Evolutionary conservation across 495 filamentous ascomycete species (phyloP), one percentile per base, ranked within the genome.

Genomic region (Penicillium macrosclerotiorum): DNA sequence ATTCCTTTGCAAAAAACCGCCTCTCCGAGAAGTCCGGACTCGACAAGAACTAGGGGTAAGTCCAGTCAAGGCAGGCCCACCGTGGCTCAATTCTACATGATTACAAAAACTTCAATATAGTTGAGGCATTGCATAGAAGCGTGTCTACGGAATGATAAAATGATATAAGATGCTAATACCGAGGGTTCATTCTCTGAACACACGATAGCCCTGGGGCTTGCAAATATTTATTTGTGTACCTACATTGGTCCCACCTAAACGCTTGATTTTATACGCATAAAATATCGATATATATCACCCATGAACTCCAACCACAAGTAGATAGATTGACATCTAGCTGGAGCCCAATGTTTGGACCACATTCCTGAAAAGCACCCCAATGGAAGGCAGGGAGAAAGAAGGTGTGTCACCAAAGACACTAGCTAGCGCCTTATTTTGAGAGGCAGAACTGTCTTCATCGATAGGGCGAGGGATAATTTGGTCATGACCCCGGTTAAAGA

Each of bases 311-410:
- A 39, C 17, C 16, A 8, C 22, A 22, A 27, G 12, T 14, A 14
- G 22, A 16, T n/a, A 22, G 30, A n/a, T n/a, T 37, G 11, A 7
- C 13, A 26, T 34, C 33, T 57, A 63, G 26, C 46, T 57, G 13
- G 52, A 47, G 8, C 53, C 47, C 22, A 74, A 42, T 22, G 64
- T 62, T 39, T 67, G 60, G 16, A 75, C 81, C 13, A 96, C 85
- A 43, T 82, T 80, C 51, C 84, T 78, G 60, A 95, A 94, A 55
- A 94, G 70, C 40, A 89, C 83, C 40, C 80, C 78, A 31, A 93
- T 81, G 29, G 88, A 80, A 20, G 88, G 88, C 66, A 93, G 74
- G 8, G 85, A 83, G 65, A 84, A 88, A 5, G 87, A 76, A 18
- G 87, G 84, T 1, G 78, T 82, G 24, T 77, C 75, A 43, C 89